Percentiles rank a stretch among this genome's conserved stretches.
Evolutionary conservation across 192 early-diverging fungal genomes (phyloP).

Genomic region (Obelidium mucronatum): DNA sequence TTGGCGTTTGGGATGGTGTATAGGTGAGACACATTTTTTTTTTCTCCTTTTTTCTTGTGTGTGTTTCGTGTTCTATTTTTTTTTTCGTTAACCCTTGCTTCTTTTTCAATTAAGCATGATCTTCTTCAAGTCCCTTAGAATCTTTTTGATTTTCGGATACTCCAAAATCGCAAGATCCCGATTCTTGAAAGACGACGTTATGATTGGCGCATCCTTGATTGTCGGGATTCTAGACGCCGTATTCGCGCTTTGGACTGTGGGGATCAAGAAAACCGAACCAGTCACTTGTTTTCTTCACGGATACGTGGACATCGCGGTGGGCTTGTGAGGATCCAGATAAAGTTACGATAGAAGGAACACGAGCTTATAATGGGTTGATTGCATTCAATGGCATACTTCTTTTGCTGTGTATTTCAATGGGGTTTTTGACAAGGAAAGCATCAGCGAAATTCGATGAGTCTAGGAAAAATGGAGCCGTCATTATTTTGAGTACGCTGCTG

Average conservation of each 20-base stretch:
- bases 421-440: neutral
- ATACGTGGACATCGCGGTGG: neutral
- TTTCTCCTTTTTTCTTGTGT: neutral
- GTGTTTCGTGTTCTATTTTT: no score
- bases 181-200: constrained; percentile 7
- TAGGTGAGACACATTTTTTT: no score
- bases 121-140: constrained; percentile 18
- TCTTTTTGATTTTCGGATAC: constrained; percentile 26
- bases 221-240: neutral
- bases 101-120: constrained; percentile 32
- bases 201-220: neutral
- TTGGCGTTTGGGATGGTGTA: neutral
- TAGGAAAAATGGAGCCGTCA: neutral
- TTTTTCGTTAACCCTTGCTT: neutral
- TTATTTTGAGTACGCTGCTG: neutral
- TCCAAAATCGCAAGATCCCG: neutral
- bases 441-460: constrained; percentile 6
- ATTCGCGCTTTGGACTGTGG: neutral
- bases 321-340: neutral
- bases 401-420: neutral
- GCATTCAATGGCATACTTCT: constrained; percentile 1
- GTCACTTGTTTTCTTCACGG: neutral
- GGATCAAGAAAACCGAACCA: neutral
- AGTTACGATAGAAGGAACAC: neutral
- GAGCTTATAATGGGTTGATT: neutral